These are phyloP conservation scores for Aphanomyces astaci DNA, from an alignment of 352 stramenopile species.

Conservation along the genomic window DNA sequence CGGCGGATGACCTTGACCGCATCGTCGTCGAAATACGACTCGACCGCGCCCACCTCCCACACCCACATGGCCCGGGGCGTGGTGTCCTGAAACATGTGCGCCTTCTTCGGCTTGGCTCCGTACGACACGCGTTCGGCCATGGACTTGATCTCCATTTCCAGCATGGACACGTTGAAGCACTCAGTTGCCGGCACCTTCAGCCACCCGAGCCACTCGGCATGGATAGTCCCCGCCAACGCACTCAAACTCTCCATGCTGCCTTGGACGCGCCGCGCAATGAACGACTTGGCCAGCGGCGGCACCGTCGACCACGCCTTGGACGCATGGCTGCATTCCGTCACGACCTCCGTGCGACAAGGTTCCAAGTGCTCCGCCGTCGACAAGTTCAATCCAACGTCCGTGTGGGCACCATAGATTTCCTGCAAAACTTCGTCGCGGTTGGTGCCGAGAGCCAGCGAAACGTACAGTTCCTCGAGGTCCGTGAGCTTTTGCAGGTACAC, in stretches of 20 bases:
- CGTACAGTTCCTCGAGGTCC: slow-evolving; percentile 45
- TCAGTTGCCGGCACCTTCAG: background rate
- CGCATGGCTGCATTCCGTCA: background rate
- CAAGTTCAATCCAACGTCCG: slow-evolving; percentile 16
- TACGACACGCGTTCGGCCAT: slow-evolving; percentile 68
- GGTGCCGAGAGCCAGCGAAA: slow-evolving; percentile 27
- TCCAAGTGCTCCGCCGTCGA: slow-evolving; percentile 31
- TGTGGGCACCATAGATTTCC: slow-evolving; percentile 50
- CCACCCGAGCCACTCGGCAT: background rate
- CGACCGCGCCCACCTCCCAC: slow-evolving; percentile 73
- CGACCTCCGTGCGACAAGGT: slow-evolving; percentile 20
- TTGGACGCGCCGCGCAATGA: slow-evolving; percentile 28
- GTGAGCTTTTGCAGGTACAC: slow-evolving; percentile 71
- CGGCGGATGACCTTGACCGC: slow-evolving; percentile 68
- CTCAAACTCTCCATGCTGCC: slow-evolving; percentile 27
- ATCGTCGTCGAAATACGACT: slow-evolving; percentile 70
- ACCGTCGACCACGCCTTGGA: background rate
- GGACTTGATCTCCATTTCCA: slow-evolving; percentile 87
- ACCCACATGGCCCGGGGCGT: slow-evolving; percentile 64
- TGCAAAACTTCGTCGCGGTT: slow-evolving; percentile 40
- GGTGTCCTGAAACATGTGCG: slow-evolving; percentile 77
- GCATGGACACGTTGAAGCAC: slow-evolving; percentile 8
- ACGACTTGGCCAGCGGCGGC: slow-evolving; percentile 24
- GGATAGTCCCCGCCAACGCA: slow-evolving; percentile 16
- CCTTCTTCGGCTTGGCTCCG: slow-evolving; percentile 51